phyloP scores from a whole-genome alignment of 2,329 filamentous ascomycete species.

The Xylaria sp. region DNA sequence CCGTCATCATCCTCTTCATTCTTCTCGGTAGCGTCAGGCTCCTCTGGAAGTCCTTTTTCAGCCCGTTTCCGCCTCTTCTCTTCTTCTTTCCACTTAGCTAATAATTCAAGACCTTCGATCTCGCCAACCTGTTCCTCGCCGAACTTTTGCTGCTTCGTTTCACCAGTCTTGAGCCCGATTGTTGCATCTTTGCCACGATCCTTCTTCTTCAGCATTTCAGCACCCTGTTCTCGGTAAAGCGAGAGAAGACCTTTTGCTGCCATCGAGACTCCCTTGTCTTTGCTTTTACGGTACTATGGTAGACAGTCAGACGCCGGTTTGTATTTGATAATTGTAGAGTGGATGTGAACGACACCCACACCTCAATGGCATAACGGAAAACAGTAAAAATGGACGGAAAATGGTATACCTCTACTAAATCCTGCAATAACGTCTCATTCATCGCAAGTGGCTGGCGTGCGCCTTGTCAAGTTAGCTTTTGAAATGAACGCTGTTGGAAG shows the following conservation, averaged over 20 bases:
- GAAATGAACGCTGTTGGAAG: neutral
- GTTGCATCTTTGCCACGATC: slow-evolving; percentile 92
- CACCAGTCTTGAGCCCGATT: slow-evolving; percentile 80
- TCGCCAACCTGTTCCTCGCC: slow-evolving; percentile 83
- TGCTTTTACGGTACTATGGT: slow-evolving; percentile 88
- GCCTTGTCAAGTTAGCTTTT: slow-evolving; percentile 31
- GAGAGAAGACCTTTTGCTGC: slow-evolving; percentile 91
- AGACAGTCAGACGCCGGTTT: slow-evolving; percentile 69
- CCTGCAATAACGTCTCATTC: slow-evolving; percentile 93
- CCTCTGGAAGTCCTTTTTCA: slow-evolving; percentile 74
- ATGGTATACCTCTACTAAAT: slow-evolving; percentile 74
- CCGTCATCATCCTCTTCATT: slow-evolving; percentile 69
- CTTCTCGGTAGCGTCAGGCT: slow-evolving; percentile 67
- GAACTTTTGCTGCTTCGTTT: slow-evolving; percentile 80
- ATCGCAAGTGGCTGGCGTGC: slow-evolving; percentile 94
- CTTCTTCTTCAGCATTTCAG: slow-evolving; percentile 86
- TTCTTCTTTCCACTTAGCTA: slow-evolving; percentile 94
- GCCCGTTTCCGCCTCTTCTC: slow-evolving; percentile 78
- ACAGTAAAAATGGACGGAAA: neutral
- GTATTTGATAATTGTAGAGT: neutral
- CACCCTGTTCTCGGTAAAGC: slow-evolving; percentile 89
- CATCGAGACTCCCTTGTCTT: slow-evolving; percentile 99
- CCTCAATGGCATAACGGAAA: neutral
- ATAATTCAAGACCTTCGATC: slow-evolving; percentile 90
- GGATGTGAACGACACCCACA: neutral